Percentiles rank a stretch among this genome's conserved stretches.
phyloP scores from a whole-genome alignment of 208 protist species.

The Herpetomonas tarakana region DNA sequence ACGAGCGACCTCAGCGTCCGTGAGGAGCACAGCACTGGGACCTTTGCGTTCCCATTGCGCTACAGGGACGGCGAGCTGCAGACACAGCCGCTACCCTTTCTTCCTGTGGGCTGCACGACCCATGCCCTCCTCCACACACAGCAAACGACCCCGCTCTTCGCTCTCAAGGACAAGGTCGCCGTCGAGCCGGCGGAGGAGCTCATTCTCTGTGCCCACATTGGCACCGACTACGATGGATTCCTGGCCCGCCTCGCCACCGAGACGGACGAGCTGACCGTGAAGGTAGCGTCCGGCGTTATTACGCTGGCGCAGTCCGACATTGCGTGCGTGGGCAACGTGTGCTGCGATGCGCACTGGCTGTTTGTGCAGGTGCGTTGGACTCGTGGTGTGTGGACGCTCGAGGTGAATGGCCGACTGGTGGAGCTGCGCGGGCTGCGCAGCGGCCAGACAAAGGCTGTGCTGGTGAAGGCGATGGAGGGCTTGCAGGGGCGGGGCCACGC shows the following conservation, averaged over 20 bases:
- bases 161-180: constrained; percentile 17
- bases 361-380: constrained; percentile 67
- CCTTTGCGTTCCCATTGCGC: constrained; percentile 41
- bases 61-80: constrained; percentile 37
- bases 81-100: constrained; percentile 39
- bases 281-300: constrained; percentile 22
- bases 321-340: constrained; percentile 49
- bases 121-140: constrained; percentile 29
- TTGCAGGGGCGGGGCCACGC: constrained; percentile 68
- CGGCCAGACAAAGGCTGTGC: constrained; percentile 39
- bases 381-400: constrained; percentile 55
- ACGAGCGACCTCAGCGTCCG: constrained; percentile 28
- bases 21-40: constrained; percentile 32
- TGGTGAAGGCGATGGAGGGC: constrained; percentile 35
- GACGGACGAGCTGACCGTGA: constrained; percentile 31
- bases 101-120: constrained; percentile 36
- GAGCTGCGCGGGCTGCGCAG: constrained; percentile 57
- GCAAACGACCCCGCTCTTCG: constrained; percentile 7
- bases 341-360: constrained; percentile 48
- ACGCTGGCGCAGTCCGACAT: constrained; percentile 38
- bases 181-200: constrained; percentile 43
- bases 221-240: constrained; percentile 59
- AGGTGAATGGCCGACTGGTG: constrained; percentile 50
- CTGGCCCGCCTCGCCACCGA: constrained; percentile 41
- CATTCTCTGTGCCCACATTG: constrained; percentile 52